A percentile compares a stretch with the other conserved stretches of the same genome.
phyloP scores from a whole-genome alignment of 129 eudicot genomes.

The Erigeron canadensis region DNA sequence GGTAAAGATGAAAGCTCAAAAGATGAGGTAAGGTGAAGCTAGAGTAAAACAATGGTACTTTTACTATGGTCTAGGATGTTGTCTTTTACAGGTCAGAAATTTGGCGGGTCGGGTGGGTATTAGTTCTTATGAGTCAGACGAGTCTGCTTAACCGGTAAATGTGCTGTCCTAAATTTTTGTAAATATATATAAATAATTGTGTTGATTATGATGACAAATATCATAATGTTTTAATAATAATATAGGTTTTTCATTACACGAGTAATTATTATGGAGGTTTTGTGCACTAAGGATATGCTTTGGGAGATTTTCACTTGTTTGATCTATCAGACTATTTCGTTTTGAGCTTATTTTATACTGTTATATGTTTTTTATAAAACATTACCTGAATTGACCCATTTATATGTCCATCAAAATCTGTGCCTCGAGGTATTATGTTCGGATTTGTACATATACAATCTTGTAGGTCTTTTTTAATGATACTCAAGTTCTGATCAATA shows the following conservation, averaged over 20 bases:
- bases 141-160: neutral
- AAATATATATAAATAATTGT: neutral
- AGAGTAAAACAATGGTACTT: neutral
- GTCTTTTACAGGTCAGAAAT: neutral
- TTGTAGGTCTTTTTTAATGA: neutral
- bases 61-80: neutral
- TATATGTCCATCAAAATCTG: neutral
- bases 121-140: too few relatives aligned
- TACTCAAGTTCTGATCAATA: constrained; percentile 9
- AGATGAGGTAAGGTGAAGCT: constrained; percentile 61
- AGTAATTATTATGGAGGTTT: neutral
- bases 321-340: neutral
- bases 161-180: neutral
- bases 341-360: neutral
- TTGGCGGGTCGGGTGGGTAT: neutral
- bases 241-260: neutral
- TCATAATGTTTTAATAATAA: neutral
- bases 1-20: constrained; percentile 46
- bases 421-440: neutral
- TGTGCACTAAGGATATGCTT: neutral
- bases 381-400: neutral
- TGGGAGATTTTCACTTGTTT: neutral
- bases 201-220: neutral
- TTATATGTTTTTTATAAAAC: neutral
- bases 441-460: neutral